These are phyloP conservation scores for Vicia faba DNA, from an alignment of 306 rosid species.

Conservation along the genomic window DNA sequence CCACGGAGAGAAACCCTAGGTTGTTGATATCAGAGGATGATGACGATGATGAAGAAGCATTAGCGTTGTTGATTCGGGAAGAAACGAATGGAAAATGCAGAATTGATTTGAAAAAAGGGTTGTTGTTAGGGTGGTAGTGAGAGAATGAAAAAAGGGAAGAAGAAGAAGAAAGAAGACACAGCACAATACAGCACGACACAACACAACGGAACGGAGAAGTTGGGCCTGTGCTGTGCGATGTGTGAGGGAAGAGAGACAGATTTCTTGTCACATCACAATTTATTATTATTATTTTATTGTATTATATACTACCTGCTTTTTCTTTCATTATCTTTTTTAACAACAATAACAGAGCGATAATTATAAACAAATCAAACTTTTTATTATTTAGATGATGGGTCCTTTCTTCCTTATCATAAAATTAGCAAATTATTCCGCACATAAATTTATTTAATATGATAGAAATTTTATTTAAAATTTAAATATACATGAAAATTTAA, in stretches of 20 bases:
- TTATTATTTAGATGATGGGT: too few species aligned
- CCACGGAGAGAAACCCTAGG: slow-evolving; percentile 49
- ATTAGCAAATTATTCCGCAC: too few species aligned
- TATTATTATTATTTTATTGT: background rate
- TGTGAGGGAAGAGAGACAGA: slow-evolving; percentile 1
- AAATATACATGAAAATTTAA: too few species aligned
- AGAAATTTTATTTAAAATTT: too few species aligned
- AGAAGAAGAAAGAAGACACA: background rate
- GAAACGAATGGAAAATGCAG: slow-evolving; percentile 1
- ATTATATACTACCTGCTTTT: background rate
- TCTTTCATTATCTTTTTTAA: too few species aligned
- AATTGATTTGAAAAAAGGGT: background rate
- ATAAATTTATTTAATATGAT: too few species aligned
- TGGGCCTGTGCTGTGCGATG: slow-evolving; percentile 26
- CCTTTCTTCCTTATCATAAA: too few species aligned
- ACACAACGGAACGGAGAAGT: slow-evolving; percentile 33
- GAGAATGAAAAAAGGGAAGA: background rate
- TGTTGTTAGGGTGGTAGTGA: slow-evolving; percentile 9
- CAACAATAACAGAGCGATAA: too few species aligned
- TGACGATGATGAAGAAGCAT: background rate
- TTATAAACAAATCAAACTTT: too few species aligned
- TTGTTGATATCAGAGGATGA: slow-evolving; percentile 8
- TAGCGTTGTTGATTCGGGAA: too few species aligned
- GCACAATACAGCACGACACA: slow-evolving; percentile 20
- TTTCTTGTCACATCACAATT: slow-evolving; percentile 19